These are phyloP conservation scores for Salix udensis DNA, from an alignment of 345 rosid species.

Conservation along the genomic window DNA sequence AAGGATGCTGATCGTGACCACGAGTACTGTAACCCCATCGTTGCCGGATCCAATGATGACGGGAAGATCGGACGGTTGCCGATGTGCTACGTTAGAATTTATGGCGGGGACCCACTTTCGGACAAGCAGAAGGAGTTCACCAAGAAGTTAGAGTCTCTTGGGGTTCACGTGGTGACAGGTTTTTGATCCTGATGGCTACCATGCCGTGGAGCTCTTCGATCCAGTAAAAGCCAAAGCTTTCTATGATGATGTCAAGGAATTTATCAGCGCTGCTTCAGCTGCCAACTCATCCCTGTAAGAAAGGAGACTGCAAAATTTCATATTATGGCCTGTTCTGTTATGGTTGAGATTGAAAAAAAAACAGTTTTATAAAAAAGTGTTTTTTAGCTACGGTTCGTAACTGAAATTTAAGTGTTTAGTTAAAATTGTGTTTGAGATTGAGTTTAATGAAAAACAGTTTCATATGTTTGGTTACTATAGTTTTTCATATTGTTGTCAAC, in stretches of 20 bases:
- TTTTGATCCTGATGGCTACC: conserved; percentile 57
- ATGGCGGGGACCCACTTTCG: conserved; percentile 68
- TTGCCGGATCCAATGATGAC: conserved; percentile 21
- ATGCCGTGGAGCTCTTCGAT: conserved; percentile 65
- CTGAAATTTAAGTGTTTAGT: too few species aligned
- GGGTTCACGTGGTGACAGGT: conserved; percentile 49
- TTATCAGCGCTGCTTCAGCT: conserved; percentile 22
- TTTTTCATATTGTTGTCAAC: too few species aligned
- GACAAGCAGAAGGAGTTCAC: conserved; percentile 66
- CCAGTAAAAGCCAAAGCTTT: conserved; percentile 38
- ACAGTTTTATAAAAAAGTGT: too few species aligned
- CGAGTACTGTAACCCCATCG: conserved; percentile 57
- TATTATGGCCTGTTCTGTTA: rapidly evolving
- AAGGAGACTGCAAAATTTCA: not conserved
- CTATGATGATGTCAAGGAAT: conserved; percentile 28
- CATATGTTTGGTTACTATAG: too few species aligned
- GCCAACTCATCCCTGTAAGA: conserved; percentile 16
- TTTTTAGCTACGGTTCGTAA: too few species aligned
- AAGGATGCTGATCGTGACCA: conserved; percentile 66
- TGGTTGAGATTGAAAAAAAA: too few species aligned
- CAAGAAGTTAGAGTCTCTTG: conserved; percentile 45
- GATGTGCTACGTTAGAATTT: conserved; percentile 41
- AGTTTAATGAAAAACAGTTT: too few species aligned
- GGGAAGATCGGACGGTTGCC: conserved; percentile 49
- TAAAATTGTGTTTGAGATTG: too few species aligned